These are phyloP conservation scores for Stereocaulon alpinum DNA, from an alignment of 495 filamentous ascomycete species.

Conservation along the genomic window DNA sequence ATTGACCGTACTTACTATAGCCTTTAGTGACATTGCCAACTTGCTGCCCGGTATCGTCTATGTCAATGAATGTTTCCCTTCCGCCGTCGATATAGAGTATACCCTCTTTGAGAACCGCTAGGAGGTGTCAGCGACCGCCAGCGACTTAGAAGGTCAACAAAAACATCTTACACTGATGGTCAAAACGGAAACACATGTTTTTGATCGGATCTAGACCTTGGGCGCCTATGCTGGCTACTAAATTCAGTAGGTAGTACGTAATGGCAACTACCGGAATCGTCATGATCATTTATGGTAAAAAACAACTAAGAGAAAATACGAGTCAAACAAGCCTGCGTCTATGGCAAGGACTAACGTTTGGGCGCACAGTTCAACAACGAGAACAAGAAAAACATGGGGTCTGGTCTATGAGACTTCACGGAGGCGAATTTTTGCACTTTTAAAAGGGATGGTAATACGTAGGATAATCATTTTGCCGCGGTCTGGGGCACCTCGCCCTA, in stretches of 20 bases:
- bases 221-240: background rate
- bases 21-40: constrained; percentile 18
- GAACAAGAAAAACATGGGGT: background rate
- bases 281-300: background rate
- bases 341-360: background rate
- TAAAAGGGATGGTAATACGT: background rate
- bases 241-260: background rate
- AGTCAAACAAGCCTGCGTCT: background rate
- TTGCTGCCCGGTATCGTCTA: constrained; percentile 13
- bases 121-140: constrained; percentile 9
- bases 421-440: background rate
- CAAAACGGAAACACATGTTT: constrained; percentile 27
- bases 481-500: background rate
- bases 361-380: background rate
- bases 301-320: background rate
- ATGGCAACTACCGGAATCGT: background rate
- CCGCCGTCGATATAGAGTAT: constrained; percentile 33
- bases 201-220: constrained; percentile 24
- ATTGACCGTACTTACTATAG: constrained; percentile 18
- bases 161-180: constrained; percentile 27
- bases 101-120: constrained; percentile 31
- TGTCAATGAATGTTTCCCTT: constrained; percentile 26
- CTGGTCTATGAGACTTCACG: background rate
- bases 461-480: background rate
- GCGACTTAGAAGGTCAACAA: background rate